These are phyloP conservation scores for Fraxinus nigra DNA, from an alignment of 305 asterid species.

Conservation along the genomic window DNA sequence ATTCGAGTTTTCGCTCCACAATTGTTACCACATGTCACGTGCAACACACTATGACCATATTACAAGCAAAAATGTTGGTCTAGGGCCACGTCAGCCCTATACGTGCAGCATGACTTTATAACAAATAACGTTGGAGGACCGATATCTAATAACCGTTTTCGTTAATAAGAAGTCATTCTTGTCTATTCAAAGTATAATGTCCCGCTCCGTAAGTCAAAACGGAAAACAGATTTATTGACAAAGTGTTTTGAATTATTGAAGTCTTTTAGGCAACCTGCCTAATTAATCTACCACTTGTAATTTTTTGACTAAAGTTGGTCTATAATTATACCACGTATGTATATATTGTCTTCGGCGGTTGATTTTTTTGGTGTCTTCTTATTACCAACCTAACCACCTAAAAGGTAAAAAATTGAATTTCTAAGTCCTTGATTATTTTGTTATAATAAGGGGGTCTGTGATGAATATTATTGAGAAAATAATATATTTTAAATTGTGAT, in stretches of 20 bases:
- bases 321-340: background rate
- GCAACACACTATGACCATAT: too few species aligned
- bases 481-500: too few species aligned
- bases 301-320: background rate
- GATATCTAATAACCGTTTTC: too few species aligned
- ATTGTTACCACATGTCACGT: too few species aligned
- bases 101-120: too few species aligned
- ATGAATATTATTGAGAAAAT: too few species aligned
- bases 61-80: too few species aligned
- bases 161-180: background rate
- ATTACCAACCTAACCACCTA: background rate
- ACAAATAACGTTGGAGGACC: too few species aligned
- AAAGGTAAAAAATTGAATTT: too few species aligned
- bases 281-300: background rate
- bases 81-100: too few species aligned
- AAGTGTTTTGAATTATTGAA: background rate
- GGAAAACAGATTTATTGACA: background rate
- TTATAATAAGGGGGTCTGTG: too few species aligned
- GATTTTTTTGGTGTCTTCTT: background rate
- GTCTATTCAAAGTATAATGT: background rate
- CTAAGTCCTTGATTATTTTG: background rate
- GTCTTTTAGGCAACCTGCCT: background rate
- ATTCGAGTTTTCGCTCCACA: too few species aligned
- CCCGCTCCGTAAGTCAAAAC: background rate
- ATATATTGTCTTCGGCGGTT: background rate